Base-by-base conservation (phyloP, 2,329 filamentous ascomycete genomes). In the Clonostachys sp. region DNA sequence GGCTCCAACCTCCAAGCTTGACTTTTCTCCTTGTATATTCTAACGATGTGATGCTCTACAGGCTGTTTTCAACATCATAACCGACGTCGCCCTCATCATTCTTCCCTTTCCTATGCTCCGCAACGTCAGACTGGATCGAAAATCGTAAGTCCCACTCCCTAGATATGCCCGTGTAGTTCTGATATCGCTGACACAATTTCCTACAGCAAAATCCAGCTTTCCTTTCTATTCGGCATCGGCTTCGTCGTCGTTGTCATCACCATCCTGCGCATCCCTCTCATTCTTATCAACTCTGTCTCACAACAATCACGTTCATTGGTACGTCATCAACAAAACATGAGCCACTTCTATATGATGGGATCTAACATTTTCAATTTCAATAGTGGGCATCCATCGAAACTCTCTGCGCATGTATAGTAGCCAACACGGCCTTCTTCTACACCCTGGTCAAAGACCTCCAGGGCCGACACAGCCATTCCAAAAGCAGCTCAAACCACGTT, bases 341-440 rank as follows among this genome's bases (percentile, higher is more conserved):
- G 20, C 20, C 20, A n/a, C 36, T 5, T 14, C 36, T 8, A 14
- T 39, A 7, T 39, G 36, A n/a, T 39, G 14, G 14, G 36, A n/a
- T 39, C 36, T 39, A 5, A n/a, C 36, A 24, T 42, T 24, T 10
- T 30, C 24, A 30, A n/a, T n/a, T n/a, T n/a, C n/a, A 30, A 30
- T 10, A 63, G 60, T 63, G 61, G 61, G 61, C 61, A 30, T 59
- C 61, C 5, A 55, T 63, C 39, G 61, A 63, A 50, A 63, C 63
- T n/a, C 51, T 63, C 2, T 62, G 61, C 51, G 60, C 58, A 3
- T 63, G 61, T 38, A 48, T 63, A 18, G 61, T 63, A 12, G 55
- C 61, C 30, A 63, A 63, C 36, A 58, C 61, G 0, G 53, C 61
- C 2, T 63, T 63, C 43, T 63, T 53, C 40, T 63, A 59, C 49